Evolutionary conservation across 306 rosid genomes (phyloP).

Genomic region (Abrus pulchellus): DNA sequence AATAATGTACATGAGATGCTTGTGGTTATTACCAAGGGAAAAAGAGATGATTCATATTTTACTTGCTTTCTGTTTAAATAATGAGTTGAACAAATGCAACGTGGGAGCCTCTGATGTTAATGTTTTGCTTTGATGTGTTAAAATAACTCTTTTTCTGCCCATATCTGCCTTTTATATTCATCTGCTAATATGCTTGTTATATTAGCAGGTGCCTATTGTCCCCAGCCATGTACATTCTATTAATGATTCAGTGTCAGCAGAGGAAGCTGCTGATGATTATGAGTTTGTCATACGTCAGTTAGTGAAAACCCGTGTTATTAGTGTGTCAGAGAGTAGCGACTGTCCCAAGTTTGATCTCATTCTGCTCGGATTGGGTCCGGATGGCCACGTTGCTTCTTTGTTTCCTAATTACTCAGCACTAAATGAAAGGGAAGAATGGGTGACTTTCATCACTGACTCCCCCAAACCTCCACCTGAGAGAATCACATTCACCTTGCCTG

Average conservation of each 20-base stretch:
- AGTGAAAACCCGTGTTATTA: constrained; percentile 84
- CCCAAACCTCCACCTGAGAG: constrained; percentile 98
- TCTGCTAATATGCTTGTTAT: constrained; percentile 45
- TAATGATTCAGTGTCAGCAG: constrained; percentile 89
- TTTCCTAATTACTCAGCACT: constrained; percentile 85
- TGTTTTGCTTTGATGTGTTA: constrained; percentile 28
- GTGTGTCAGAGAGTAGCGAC: constrained; percentile 83
- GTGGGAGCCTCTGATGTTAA: constrained; percentile 24
- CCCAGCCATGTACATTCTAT: constrained; percentile 92
- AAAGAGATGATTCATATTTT: constrained; percentile 6
- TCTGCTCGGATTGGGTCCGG: constrained; percentile 91
- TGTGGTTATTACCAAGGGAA: constrained; percentile 20
- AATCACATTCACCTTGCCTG: constrained; percentile 95
- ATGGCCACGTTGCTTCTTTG: constrained; percentile 91
- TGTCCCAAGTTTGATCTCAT: constrained; percentile 97
- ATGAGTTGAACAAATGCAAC: constrained; percentile 10
- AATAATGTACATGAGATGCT: neutral
- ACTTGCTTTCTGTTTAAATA: constrained; percentile 36
- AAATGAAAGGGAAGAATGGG: constrained; percentile 83
- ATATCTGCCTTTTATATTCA: constrained; percentile 28
- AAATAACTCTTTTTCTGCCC: constrained; percentile 14
- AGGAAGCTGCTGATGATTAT: constrained; percentile 92
- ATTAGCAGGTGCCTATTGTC: constrained; percentile 82
- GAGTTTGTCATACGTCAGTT: constrained; percentile 91
- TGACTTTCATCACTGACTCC: constrained; percentile 88